Base-by-base conservation (phyloP, 73 alveolate species). In the Uronychia binucleata region DNA sequence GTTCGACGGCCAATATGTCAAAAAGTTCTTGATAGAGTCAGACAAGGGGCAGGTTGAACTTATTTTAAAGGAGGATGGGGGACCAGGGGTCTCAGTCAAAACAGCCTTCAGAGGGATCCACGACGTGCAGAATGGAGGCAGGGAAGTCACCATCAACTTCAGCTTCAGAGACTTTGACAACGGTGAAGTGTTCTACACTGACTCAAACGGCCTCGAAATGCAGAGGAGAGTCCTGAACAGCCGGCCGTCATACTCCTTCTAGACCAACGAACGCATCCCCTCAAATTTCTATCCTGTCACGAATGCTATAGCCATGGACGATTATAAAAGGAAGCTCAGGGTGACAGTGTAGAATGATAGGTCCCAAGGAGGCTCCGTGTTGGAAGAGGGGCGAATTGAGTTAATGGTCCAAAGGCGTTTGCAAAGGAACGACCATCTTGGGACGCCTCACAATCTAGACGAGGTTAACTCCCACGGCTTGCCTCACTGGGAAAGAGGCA, bases 271-370 rank as follows among this genome's bases (percentile, higher is more conserved):
- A 76, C 82, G 85, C 30, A 87, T 96, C 30, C 82, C 99, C 5
- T 94, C 97, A 28, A 97, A 97, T 89, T 97, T 85, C 93, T 97
- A 97, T 87, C 99, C 99, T 1, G 88, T 97, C 27, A 85, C 93
- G 59, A 88, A 96, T 27, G 93, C 87, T 31, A 88, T 96, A 1
- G 87, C 97, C 58, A 86, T 97, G 28, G 74, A 86, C 77, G 98
- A 96, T 57, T 83, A 80, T 77, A 59, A 88, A 33, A 83, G 80
- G 75, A 86, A 87, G 19, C 75, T 60, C 82, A 78, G 84, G 34
- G 78, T 88, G 80, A 83, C 96, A 58, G 81, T 94, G 14, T 31
- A 93, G 67, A 93, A 92, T 77, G 98, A 96, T 80, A 84, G 99
- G 79, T 90, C 98, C 26, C 93, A 96, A 90, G 98, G 98, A 1